Percentiles rank a stretch among this genome's conserved stretches.
phyloP scores from a whole-genome alignment of 257 asterid genomes.

The Plantago major region DNA sequence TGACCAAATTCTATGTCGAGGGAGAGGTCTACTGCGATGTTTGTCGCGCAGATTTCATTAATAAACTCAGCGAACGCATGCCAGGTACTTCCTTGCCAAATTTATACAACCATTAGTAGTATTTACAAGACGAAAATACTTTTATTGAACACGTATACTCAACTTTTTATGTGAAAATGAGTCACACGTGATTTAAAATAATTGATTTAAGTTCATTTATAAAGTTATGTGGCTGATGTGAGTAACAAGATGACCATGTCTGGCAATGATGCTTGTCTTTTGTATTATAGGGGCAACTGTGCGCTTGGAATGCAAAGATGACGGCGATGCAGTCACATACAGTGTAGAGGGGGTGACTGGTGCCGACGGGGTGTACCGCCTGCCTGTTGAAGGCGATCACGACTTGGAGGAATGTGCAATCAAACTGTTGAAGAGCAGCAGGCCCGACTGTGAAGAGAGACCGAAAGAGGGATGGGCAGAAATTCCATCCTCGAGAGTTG shows the following conservation, averaged over 20 bases:
- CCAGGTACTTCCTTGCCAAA: slow-evolving; percentile 40
- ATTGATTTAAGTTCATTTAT: too few relatives aligned
- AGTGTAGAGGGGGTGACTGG: slow-evolving; percentile 34
- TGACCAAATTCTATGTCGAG: slow-evolving; percentile 31
- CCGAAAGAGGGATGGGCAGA: slow-evolving; percentile 20
- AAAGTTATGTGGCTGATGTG: too few relatives aligned
- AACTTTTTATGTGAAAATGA: too few relatives aligned
- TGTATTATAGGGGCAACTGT: slow-evolving; percentile 43
- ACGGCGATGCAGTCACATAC: slow-evolving; percentile 24
- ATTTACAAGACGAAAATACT: too few relatives aligned
- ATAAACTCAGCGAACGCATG: slow-evolving; percentile 49
- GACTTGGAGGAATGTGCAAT: slow-evolving; percentile 46
- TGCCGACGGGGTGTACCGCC: slow-evolving; percentile 26
- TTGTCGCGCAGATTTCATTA: slow-evolving; percentile 62
- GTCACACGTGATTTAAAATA: too few relatives aligned
- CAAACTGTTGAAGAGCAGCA: slow-evolving; percentile 39
- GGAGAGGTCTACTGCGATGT: slow-evolving; percentile 68
- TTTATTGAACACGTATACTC: too few relatives aligned
- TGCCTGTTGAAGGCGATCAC: slow-evolving; percentile 45
- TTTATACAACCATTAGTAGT: too few relatives aligned
- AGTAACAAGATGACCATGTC: too few relatives aligned
- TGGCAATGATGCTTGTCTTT: too few relatives aligned
- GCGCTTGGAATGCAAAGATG: slow-evolving; percentile 39
- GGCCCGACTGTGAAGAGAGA: slow-evolving; percentile 40
- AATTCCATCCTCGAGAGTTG: slow-evolving; percentile 19